Evolutionary conservation across 2,329 filamentous ascomycete genomes (phyloP).

Genomic region (Pyricularia sp.): DNA sequence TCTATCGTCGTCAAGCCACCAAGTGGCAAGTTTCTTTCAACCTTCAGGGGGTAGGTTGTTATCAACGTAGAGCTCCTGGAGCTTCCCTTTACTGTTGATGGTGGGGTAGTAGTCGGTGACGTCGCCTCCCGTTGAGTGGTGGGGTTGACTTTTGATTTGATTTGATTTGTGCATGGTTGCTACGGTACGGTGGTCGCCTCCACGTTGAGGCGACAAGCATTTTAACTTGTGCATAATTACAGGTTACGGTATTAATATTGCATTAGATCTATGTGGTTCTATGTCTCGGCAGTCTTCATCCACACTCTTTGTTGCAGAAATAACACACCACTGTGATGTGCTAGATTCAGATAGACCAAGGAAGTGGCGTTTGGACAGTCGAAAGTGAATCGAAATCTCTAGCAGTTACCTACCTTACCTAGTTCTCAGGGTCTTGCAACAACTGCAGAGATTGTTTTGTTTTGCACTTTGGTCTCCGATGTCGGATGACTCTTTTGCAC

Average conservation of each 20-base stretch:
- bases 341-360: background rate
- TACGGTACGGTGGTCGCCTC: background rate
- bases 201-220: background rate
- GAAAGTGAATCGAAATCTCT: background rate
- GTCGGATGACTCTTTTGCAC: background rate
- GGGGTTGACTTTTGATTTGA: background rate
- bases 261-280: background rate
- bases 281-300: background rate
- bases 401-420: no score
- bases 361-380: background rate
- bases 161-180: background rate
- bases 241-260: background rate
- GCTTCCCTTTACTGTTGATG: background rate
- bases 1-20: background rate
- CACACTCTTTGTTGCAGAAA: background rate
- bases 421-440: background rate
- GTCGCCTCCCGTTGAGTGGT: background rate
- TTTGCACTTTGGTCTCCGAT: background rate
- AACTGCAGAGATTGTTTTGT: background rate
- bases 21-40: background rate
- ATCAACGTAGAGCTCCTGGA: background rate
- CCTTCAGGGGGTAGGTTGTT: background rate
- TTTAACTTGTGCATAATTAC: background rate
- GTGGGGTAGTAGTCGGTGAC: slow-evolving; percentile 1
- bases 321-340: background rate